Evolutionary conservation across 768 basidiomycete genomes (phyloP), one percentile per base, ranked within the genome.

Genomic region (Leccinum sublutescens): DNA sequence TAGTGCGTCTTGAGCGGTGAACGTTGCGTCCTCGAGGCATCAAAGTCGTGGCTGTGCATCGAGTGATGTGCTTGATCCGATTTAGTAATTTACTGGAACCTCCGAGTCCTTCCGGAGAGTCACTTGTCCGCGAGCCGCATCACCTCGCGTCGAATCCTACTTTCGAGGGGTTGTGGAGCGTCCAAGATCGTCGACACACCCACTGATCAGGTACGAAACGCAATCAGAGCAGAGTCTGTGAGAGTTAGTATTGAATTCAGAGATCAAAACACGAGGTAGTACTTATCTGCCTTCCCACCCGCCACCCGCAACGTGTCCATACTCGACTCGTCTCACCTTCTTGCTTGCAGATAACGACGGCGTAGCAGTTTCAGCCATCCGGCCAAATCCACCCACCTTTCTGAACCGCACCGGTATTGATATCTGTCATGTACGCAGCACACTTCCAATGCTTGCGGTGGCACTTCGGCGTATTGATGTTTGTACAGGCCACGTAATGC

Each of bases 21-120:
- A 67, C 59, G 65, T 69, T 65, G 55, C 19, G 49, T 50, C 68
- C 68, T 65, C 59, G 68, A 70, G 68, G 68, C 61, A 52, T 52
- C 56, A 45, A 52, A 27, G 17, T n/a, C 8, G 66, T 70, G 67
- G 68, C 68, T 64, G 36, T 68, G 54, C 38, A 5, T 7, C 11
- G 2, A 4, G 17, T 50, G 25, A 40, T 47, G 40, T 33, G n/a
- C 14, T 48, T 27, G 31, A 56, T 47, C 31, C 21, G 31, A 43
- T 53, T 33, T 25, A 7, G 27, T 29, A 29, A 29, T 29, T 29
- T 29, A 0, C 7, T 43, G 14, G n/a, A 10, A 25, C 23, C 33
- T 27, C 21, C n/a, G n/a, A n/a, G n/a, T 19, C 14, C 36, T 31
- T 1, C 40, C 31, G 31, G 11, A 40, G 38, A n/a, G 38, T 40